phyloP scores from a whole-genome alignment of 352 stramenopile genomes.

The Phytophthora podocarpi region DNA sequence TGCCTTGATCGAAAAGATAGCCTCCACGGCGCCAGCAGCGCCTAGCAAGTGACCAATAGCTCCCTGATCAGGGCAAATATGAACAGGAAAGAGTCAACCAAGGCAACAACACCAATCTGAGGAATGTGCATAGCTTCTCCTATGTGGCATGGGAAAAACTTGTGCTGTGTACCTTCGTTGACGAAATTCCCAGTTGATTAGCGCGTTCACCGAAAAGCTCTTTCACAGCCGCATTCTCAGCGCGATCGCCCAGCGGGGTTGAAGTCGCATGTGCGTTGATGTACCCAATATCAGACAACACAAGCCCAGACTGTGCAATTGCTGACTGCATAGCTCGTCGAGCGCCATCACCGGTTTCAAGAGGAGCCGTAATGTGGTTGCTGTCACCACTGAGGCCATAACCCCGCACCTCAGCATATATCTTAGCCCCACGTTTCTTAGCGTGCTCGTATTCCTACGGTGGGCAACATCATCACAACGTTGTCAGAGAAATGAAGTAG shows the following conservation, averaged over 20 bases:
- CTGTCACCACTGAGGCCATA: conserved; percentile 97
- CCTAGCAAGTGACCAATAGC: conserved; percentile 95
- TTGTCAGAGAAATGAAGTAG: background rate
- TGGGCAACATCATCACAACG: background rate
- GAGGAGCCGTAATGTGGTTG: conserved; percentile 91
- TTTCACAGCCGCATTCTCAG: conserved; percentile 93
- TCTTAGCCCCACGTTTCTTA: conserved; percentile 89
- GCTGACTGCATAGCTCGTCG: conserved; percentile 92
- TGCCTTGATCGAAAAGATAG: conserved; percentile 94
- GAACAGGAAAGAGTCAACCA: background rate
- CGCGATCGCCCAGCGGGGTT: conserved; percentile 96
- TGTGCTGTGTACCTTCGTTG: conserved; percentile 65
- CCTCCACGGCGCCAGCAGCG: conserved; percentile 96
- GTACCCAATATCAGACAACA: conserved; percentile 93
- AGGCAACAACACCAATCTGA: background rate
- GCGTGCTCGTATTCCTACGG: conserved; percentile 91
- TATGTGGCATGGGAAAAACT: background rate
- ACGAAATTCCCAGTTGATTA: conserved; percentile 69
- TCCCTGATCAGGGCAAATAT: conserved; percentile 43
- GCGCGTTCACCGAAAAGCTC: conserved; percentile 75
- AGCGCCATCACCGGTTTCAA: conserved; percentile 72
- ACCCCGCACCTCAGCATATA: conserved; percentile 95
- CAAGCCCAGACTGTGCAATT: conserved; percentile 76
- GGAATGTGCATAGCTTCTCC: background rate
- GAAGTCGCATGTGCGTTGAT: conserved; percentile 98